phyloP scores from a whole-genome alignment of 495 filamentous ascomycete genomes.

The Aspergillus nanangensis region DNA sequence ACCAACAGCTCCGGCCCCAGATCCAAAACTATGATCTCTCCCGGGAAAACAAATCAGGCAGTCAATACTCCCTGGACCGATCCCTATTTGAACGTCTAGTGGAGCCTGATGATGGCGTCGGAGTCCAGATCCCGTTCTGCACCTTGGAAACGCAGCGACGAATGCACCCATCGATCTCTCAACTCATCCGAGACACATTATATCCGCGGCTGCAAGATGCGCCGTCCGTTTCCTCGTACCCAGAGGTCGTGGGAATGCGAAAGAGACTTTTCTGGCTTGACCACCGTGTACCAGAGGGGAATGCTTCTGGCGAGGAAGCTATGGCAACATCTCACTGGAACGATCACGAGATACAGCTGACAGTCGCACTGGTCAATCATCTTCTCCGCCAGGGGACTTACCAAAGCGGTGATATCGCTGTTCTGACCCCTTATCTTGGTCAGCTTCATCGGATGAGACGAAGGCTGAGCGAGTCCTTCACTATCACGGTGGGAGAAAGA shows the following conservation, averaged over 20 bases:
- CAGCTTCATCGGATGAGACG: slow-evolving; percentile 61
- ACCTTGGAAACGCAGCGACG: slow-evolving; percentile 63
- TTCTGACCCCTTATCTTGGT: slow-evolving; percentile 72
- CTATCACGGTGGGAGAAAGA: slow-evolving; percentile 62
- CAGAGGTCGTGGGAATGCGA: slow-evolving; percentile 60
- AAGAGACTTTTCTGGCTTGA: slow-evolving; percentile 71
- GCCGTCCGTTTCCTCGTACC: slow-evolving; percentile 45
- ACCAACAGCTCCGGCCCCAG: slow-evolving; percentile 66
- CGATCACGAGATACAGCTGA: slow-evolving; percentile 63
- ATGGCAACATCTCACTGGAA: slow-evolving; percentile 61
- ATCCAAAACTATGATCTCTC: slow-evolving; percentile 62
- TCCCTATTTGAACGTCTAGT: slow-evolving; percentile 70
- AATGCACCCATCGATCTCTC: slow-evolving; percentile 72
- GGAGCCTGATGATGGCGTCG: slow-evolving; percentile 15
- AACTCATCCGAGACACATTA: slow-evolving; percentile 53
- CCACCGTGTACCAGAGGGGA: slow-evolving; percentile 55
- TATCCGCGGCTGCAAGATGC: slow-evolving; percentile 64
- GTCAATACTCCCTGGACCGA: slow-evolving; percentile 56
- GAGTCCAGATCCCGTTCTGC: slow-evolving; percentile 45
- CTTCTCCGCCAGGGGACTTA: slow-evolving; percentile 69
- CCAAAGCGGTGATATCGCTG: slow-evolving; percentile 63
- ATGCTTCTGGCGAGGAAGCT: slow-evolving; percentile 30
- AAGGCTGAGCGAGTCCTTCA: slow-evolving; percentile 46
- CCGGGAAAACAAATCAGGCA: slow-evolving; percentile 50
- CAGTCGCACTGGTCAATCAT: slow-evolving; percentile 61